phyloP scores from a whole-genome alignment of 140 eudicot genomes.

The Cichorium intybus region DNA sequence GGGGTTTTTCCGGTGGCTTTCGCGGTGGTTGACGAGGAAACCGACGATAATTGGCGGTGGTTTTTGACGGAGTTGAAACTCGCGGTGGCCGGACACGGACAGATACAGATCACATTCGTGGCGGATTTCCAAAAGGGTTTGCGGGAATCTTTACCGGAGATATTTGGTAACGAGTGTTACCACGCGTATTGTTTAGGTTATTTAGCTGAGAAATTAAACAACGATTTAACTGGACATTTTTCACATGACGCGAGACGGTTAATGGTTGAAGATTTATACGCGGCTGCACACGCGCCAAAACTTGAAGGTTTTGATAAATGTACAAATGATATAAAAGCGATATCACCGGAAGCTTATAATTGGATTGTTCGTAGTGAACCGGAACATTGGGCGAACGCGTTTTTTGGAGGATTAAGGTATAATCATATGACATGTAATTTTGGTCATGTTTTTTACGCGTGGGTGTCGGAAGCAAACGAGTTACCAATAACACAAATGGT shows the following conservation, averaged over 20 bases:
- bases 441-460: conserved; percentile 31
- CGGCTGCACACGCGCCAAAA: conserved; percentile 41
- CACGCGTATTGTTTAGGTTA: conserved; percentile 44
- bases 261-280: conserved; percentile 40
- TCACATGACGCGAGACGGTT: conserved; percentile 43
- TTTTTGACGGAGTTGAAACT: conserved; percentile 28
- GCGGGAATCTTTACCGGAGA: conserved; percentile 29
- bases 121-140: conserved; percentile 38
- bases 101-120: conserved; percentile 29
- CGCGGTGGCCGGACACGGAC: conserved; percentile 7
- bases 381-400: conserved; percentile 37
- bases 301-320: conserved; percentile 23
- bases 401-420: conserved; percentile 33
- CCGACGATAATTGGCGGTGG: conserved; percentile 44
- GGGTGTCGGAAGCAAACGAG: conserved; percentile 44
- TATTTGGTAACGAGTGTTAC: conserved; percentile 26
- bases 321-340: conserved; percentile 25
- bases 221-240: conserved; percentile 38
- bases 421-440: conserved; percentile 41
- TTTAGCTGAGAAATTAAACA: conserved; percentile 37
- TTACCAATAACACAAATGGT: conserved; percentile 47
- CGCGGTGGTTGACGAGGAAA: conserved; percentile 42
- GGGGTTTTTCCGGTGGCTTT: conserved; percentile 46
- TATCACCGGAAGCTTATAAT: conserved; percentile 40
- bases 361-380: conserved; percentile 37